Conservation (phyloP, 176 grass and related monocot species). For the Carex kokanica region DNA sequence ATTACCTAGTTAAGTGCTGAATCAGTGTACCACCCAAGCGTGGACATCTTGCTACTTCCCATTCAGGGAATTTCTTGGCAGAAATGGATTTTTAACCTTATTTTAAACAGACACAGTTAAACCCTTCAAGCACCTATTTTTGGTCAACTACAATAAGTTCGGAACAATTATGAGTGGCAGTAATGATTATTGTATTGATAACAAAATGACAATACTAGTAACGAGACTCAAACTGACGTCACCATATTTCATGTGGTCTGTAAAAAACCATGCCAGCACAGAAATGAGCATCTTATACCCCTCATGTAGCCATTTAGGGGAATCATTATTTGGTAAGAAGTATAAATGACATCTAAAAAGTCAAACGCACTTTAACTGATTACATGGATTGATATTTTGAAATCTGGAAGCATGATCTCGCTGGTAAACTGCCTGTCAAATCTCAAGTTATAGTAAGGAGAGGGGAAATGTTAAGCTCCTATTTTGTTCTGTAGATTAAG, state of each 20-base stretch:
- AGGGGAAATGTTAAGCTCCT: background rate
- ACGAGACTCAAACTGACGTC: background rate
- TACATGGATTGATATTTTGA: background rate
- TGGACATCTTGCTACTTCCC: background rate
- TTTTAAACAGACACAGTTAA: background rate
- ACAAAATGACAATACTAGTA: background rate
- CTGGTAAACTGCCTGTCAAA: background rate
- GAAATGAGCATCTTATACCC: background rate
- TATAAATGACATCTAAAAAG: background rate
- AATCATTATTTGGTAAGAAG: background rate
- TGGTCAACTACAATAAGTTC: background rate
- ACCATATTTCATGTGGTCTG: background rate
- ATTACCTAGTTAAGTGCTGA: background rate
- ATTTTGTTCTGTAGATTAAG: constrained; percentile 61
- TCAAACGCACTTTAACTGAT: background rate
- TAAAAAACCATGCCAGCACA: background rate
- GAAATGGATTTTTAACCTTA: background rate
- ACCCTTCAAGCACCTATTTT: background rate
- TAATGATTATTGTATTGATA: constrained; percentile 4
- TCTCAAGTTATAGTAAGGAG: background rate
- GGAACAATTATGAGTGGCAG: too few relatives aligned
- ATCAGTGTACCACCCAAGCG: background rate
- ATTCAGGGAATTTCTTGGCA: background rate
- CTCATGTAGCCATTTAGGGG: background rate
- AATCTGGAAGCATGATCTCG: background rate